These are phyloP conservation scores for Rhodocollybia butyracea DNA, from an alignment of 768 basidiomycete genomes.

Conservation along the genomic window DNA sequence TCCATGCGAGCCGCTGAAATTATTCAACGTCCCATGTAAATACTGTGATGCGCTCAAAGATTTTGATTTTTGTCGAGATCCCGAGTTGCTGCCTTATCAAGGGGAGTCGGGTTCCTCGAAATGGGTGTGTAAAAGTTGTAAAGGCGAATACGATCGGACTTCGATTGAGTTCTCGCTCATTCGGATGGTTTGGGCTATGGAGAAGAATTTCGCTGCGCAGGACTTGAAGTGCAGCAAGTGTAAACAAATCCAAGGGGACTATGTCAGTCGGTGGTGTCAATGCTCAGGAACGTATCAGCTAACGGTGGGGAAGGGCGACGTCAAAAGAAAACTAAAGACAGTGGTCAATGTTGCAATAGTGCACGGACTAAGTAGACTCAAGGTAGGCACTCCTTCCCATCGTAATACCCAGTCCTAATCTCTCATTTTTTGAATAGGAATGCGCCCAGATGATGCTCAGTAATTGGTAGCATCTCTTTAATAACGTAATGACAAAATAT, in stretches of 20 bases:
- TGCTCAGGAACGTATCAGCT: slow-evolving; percentile 86
- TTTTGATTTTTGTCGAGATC: slow-evolving; percentile 94
- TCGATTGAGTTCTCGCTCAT: slow-evolving; percentile 87
- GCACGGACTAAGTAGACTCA: slow-evolving; percentile 65
- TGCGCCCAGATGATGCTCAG: slow-evolving; percentile 41
- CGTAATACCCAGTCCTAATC: not conserved
- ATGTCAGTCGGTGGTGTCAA: slow-evolving; percentile 77
- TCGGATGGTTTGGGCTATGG: slow-evolving; percentile 65
- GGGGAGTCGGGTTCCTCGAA: slow-evolving; percentile 41
- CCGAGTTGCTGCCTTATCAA: slow-evolving; percentile 67
- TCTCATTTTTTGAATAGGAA: slow-evolving; percentile 29
- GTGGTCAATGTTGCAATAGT: slow-evolving; percentile 80
- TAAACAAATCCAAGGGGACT: slow-evolving; percentile 87
- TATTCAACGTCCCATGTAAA: slow-evolving; percentile 85
- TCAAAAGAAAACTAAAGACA: slow-evolving; percentile 69
- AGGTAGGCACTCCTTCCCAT: slow-evolving; percentile 42
- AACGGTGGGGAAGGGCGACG: slow-evolving; percentile 69
- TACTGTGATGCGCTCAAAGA: slow-evolving; percentile 84
- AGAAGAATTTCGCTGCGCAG: slow-evolving; percentile 80
- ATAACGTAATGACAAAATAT: not conserved
- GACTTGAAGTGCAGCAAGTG: slow-evolving; percentile 89
- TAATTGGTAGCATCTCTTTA: slow-evolving; percentile 30
- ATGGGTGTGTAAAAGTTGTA: slow-evolving; percentile 73
- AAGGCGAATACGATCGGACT: slow-evolving; percentile 83
- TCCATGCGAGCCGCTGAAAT: slow-evolving; percentile 84